phyloP scores from a whole-genome alignment of 106 monocot genomes.

The Dendrobium officinale region DNA sequence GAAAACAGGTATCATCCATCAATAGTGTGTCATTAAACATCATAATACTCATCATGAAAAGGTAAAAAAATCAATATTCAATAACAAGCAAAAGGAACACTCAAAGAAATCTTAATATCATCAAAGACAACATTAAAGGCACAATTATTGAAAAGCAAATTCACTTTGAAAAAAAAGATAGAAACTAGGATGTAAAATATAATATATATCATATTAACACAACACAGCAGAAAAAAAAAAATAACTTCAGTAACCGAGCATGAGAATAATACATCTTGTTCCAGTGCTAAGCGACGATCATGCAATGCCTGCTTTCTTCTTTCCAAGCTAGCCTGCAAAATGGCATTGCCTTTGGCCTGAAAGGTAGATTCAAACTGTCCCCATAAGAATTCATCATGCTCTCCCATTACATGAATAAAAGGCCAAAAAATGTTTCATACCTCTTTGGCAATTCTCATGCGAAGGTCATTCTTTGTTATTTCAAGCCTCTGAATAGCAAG shows the following conservation, averaged over 20 bases:
- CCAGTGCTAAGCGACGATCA: conserved; percentile 89
- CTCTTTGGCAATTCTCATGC: conserved; percentile 91
- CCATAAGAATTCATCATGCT: conserved; percentile 9
- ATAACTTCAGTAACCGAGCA: background rate
- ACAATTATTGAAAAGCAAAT: background rate
- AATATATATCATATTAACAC: background rate
- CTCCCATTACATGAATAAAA: background rate
- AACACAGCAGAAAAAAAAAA: background rate
- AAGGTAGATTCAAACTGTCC: background rate
- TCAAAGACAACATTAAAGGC: background rate
- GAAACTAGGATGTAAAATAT: background rate
- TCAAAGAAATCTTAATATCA: background rate
- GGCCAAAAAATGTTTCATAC: conserved; percentile 24
- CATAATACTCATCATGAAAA: background rate
- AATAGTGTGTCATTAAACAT: background rate
- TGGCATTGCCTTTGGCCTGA: conserved; percentile 99
- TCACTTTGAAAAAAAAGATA: background rate
- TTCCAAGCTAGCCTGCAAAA: conserved; percentile 96
- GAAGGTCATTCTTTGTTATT: conserved; percentile 89
- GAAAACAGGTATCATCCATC: background rate
- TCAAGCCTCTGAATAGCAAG: conserved; percentile 99
- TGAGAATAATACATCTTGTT: conserved; percentile 77
- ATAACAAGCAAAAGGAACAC: background rate
- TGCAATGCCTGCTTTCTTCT: conserved; percentile 99
- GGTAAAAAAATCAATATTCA: background rate